Percentiles rank a stretch among this genome's conserved stretches.
Evolutionary conservation across 2,329 filamentous ascomycete genomes (phyloP).

Genomic region (Epichloe festucae): DNA sequence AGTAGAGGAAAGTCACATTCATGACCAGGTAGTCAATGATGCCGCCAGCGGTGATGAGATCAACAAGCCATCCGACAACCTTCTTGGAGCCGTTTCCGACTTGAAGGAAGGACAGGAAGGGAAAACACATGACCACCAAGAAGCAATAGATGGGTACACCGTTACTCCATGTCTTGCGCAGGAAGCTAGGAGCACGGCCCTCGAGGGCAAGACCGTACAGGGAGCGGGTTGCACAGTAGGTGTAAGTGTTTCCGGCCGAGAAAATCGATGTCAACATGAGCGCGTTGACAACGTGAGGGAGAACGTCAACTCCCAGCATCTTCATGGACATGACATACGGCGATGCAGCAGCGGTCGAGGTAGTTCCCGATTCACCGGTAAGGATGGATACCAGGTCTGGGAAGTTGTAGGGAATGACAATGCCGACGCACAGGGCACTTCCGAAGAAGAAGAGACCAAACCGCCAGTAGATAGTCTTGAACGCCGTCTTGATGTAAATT

Average conservation of each 20-base stretch:
- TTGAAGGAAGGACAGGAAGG: slow-evolving; percentile 39
- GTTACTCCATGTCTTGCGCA: slow-evolving; percentile 44
- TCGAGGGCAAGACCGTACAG: slow-evolving; percentile 38
- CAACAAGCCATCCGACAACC: slow-evolving; percentile 41
- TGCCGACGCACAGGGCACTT: slow-evolving; percentile 52
- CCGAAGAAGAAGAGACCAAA: slow-evolving; percentile 60
- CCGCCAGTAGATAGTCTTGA: slow-evolving; percentile 61
- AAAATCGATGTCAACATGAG: slow-evolving; percentile 30
- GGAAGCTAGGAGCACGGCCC: slow-evolving; percentile 35
- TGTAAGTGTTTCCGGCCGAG: slow-evolving; percentile 37
- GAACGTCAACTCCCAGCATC: slow-evolving; percentile 36
- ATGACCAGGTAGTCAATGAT: slow-evolving; percentile 51
- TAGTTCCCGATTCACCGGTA: slow-evolving; percentile 20
- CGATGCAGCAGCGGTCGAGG: slow-evolving; percentile 39
- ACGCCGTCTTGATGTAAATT: slow-evolving; percentile 51
- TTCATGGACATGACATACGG: slow-evolving; percentile 52
- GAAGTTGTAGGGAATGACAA: slow-evolving; percentile 54
- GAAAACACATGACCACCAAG: slow-evolving; percentile 37
- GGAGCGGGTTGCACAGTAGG: slow-evolving; percentile 37
- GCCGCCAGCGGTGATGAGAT: slow-evolving; percentile 42
- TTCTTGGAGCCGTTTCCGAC: slow-evolving; percentile 33
- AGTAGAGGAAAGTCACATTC: slow-evolving; percentile 31
- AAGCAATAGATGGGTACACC: slow-evolving; percentile 51
- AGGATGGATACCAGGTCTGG: slow-evolving; percentile 37
- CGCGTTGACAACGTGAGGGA: slow-evolving; percentile 47